A percentile compares a stretch with the other conserved stretches of the same genome.
Conservation (phyloP, 2,329 filamentous ascomycete genomes). For the Trichoderma sp. region DNA sequence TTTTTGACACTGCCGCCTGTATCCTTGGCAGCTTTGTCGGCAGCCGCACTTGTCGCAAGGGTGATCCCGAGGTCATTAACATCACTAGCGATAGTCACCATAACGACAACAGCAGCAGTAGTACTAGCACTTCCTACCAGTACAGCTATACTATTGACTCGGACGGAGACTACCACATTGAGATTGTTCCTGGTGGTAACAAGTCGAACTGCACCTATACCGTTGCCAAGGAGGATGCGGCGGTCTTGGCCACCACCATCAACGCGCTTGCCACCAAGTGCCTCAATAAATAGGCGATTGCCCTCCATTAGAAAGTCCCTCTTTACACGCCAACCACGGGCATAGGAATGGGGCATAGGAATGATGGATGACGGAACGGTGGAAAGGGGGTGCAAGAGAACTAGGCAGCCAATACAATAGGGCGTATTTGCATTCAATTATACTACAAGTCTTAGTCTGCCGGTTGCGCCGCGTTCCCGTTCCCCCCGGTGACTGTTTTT, state of each 20-base stretch:
- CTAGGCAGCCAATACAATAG: not conserved
- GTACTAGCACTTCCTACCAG: not conserved
- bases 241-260: not conserved
- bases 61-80: not conserved
- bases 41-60: not conserved
- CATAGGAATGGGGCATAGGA: not conserved
- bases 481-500: too few species aligned
- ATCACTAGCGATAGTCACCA: not conserved
- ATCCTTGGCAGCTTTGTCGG: not conserved
- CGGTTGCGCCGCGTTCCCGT: too few species aligned
- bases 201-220: not conserved
- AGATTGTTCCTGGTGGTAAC: not conserved
- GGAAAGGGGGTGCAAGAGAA: not conserved
- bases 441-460: too few species aligned
- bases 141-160: not conserved
- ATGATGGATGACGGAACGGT: not conserved
- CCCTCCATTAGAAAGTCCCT: not conserved
- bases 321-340: not conserved
- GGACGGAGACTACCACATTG: not conserved
- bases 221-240: not conserved
- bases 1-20: constrained; percentile 13
- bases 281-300: not conserved
- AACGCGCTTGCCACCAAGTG: constrained; percentile 7
- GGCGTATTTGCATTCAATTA: not conserved
- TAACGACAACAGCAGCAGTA: not conserved